Evolutionary conservation across 306 rosid species (phyloP), one percentile per base, ranked within the genome.

Genomic region (Corylus avellana): DNA sequence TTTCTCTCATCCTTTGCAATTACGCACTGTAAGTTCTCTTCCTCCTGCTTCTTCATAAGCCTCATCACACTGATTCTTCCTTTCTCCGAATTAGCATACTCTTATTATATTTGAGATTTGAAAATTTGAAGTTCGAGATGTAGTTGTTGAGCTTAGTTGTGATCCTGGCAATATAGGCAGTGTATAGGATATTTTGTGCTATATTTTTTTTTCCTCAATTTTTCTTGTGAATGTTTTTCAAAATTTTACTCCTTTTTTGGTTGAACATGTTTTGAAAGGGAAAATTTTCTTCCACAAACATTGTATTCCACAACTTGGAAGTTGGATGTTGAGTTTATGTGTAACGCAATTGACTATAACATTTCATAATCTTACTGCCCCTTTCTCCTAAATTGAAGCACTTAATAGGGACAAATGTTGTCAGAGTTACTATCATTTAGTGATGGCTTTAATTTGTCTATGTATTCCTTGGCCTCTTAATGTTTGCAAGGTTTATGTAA

Each of bases 391-490:
- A 27, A 29, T 12, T 8, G 10, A 29, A 29, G 68, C 39, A 62
- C 68, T 62, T 62, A 62, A 35, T 64, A 29, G 46, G 22, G 37
- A 29, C 70, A 35, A 48, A 47, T 64, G 70, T 64, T 64, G 70
- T 16, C 2, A 11, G 70, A 35, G 25, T 16, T 64, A 16, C 70
- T 35, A 64, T 64, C 46, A 64, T 64, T 35, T 1, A 35, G n/a
- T 64, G 25, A 17, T 3, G 13, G 48, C 42, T 1, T 35, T 64
- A 35, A 18, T 18, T 35, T 37, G 7, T 64, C 1, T 35, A 16
- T 64, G 48, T 7, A 64, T 35, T 35, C 20, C 13, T 35, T 35
- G 3, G 16, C 22, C 70, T 35, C 18, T 35, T 64, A 25, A 7
- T 14, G 70, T 17, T 2, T 37, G 70, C 22, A 32, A 6, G 48